A percentile compares a stretch with the other conserved stretches of the same genome.
These are phyloP conservation scores for Triglochin maritima DNA, from an alignment of 106 monocot genomes.

Conservation along the genomic window DNA sequence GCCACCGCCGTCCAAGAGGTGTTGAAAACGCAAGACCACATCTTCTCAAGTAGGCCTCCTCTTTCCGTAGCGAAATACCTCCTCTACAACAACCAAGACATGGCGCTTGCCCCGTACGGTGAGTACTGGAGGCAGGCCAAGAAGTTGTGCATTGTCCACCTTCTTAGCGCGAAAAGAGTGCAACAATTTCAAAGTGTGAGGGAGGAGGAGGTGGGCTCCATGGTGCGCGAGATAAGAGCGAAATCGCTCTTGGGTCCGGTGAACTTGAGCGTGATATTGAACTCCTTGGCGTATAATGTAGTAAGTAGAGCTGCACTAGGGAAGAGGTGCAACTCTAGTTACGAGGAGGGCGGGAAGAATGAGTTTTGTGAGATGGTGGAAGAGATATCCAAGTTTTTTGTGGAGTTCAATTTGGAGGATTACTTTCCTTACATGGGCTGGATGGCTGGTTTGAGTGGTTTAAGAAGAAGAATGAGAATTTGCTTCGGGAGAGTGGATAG, in stretches of 20 bases:
- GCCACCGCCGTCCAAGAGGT: constrained; percentile 20
- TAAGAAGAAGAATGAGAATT: no score
- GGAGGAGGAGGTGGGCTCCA: constrained; percentile 1
- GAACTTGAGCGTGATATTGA: not conserved
- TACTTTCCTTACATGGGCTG: no score
- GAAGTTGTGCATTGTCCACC: not conserved
- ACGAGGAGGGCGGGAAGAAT: no score
- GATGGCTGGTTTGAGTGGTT: no score
- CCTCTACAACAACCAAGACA: not conserved
- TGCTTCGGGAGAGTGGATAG: no score
- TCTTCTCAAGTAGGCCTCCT: constrained; percentile 25
- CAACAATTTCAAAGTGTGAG: not conserved
- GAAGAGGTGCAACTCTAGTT: no score
- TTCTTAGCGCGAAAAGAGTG: not conserved
- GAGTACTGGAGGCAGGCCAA: constrained; percentile 11
- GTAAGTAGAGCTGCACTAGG: no score
- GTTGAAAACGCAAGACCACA: constrained; percentile 24
- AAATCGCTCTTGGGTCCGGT: constrained; percentile 10
- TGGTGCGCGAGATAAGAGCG: constrained; percentile 9
- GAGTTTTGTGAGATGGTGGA: no score
- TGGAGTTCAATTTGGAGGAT: no score
- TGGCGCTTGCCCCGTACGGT: constrained; percentile 1
- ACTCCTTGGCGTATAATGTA: constrained; percentile 7
- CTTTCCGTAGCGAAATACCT: constrained; percentile 1
- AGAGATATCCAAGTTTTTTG: no score